Percentiles rank a stretch among this genome's conserved stretches.
These are phyloP conservation scores for Cicer bijugum DNA, from an alignment of 306 rosid species.

Conservation along the genomic window DNA sequence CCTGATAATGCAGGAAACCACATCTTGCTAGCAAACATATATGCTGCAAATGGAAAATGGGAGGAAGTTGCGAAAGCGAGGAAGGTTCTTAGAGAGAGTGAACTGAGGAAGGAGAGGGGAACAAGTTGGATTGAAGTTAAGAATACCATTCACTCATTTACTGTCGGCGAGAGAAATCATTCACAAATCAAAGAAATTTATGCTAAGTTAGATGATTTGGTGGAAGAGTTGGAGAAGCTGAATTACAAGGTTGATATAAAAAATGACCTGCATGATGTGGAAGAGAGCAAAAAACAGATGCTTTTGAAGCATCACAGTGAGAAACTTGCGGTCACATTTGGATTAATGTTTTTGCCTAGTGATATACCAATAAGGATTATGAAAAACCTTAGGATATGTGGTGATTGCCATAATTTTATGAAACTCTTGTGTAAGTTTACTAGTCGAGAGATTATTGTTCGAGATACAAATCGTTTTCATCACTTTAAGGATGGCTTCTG, in stretches of 20 bases:
- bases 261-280: constrained; percentile 72
- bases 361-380: constrained; percentile 76
- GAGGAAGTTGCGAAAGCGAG: constrained; percentile 79
- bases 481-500: constrained; percentile 68
- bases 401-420: constrained; percentile 88
- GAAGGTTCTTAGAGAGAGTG: constrained; percentile 69
- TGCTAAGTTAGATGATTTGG: constrained; percentile 60
- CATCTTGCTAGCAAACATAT: constrained; percentile 72
- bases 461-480: constrained; percentile 81
- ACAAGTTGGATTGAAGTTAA: constrained; percentile 88
- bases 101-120: constrained; percentile 75
- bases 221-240: constrained; percentile 64
- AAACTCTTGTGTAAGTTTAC: constrained; percentile 60
- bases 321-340: constrained; percentile 80
- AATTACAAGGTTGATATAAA: constrained; percentile 62
- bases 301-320: constrained; percentile 84
- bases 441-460: constrained; percentile 69
- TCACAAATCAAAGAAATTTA: constrained; percentile 61
- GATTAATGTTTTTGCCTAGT: constrained; percentile 72
- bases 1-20: constrained; percentile 89
- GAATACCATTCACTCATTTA: constrained; percentile 70
- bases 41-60: constrained; percentile 78
- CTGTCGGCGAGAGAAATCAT: constrained; percentile 79
- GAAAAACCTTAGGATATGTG: constrained; percentile 93
- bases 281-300: constrained; percentile 67